These are phyloP conservation scores for Dipodascus geniculatus DNA, from an alignment of 805 yeast species.

Conservation along the genomic window DNA sequence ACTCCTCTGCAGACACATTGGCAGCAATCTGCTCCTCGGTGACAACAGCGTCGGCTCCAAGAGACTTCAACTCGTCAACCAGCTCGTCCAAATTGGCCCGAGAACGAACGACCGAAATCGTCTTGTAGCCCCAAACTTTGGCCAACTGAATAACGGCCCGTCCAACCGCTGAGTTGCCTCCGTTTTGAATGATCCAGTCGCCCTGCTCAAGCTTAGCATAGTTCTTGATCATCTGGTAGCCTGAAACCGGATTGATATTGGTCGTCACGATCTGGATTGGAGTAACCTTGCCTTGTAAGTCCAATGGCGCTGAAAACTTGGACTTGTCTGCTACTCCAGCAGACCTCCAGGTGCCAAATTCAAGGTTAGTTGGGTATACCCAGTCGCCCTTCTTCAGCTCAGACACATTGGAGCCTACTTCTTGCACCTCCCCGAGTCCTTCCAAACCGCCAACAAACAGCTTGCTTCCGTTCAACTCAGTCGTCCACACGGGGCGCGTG, in stretches of 20 bases:
- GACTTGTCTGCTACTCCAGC: constrained; percentile 40
- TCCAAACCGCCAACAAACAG: constrained; percentile 88
- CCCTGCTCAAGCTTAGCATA: constrained; percentile 50
- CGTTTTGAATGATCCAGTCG: constrained; percentile 90
- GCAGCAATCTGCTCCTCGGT: constrained; percentile 78
- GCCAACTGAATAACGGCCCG: constrained; percentile 85
- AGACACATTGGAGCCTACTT: constrained; percentile 38
- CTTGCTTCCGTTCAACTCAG: constrained; percentile 44
- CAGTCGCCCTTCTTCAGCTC: constrained; percentile 62
- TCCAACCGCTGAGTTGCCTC: constrained; percentile 94
- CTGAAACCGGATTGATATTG: constrained; percentile 86
- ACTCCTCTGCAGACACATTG: constrained; percentile 44
- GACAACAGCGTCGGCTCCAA: constrained; percentile 83
- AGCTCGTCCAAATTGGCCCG: constrained; percentile 64
- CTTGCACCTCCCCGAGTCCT: constrained; percentile 78
- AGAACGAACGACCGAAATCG: constrained; percentile 79
- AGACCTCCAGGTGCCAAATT: constrained; percentile 91
- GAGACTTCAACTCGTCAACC: constrained; percentile 38
- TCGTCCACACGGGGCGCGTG: constrained; percentile 47
- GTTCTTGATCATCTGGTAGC: constrained; percentile 74
- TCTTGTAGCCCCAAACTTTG: constrained; percentile 62
- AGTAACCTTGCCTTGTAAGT: constrained; percentile 27
- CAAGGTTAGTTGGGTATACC: constrained; percentile 68
- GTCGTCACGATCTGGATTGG: constrained; percentile 64
- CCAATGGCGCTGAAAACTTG: constrained; percentile 32